Evolutionary conservation across 768 basidiomycete species (phyloP).

Genomic region (Cantharellus cinnabarinus): DNA sequence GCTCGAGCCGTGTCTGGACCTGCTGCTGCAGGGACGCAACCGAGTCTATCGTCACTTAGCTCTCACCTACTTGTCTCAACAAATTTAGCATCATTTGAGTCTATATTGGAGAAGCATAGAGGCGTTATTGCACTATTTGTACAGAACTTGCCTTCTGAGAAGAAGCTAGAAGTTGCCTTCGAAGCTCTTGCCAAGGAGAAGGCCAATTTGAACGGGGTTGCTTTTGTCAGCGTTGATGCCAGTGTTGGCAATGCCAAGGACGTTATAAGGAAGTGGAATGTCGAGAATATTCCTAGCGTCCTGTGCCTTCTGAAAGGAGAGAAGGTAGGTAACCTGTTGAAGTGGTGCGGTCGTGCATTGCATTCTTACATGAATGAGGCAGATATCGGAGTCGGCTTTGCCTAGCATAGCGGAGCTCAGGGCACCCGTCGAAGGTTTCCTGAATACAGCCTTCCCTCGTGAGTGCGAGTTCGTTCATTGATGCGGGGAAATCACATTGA

Average conservation of each 20-base stretch:
- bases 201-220: conserved; percentile 27
- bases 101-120: conserved; percentile 40
- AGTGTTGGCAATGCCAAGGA: conserved; percentile 38
- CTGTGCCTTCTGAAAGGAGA: conserved; percentile 64
- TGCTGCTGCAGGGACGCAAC: conserved; percentile 2
- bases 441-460: conserved; percentile 39
- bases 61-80: conserved; percentile 52
- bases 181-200: conserved; percentile 55
- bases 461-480: conserved; percentile 14
- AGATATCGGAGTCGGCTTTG: not conserved
- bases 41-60: conserved; percentile 23
- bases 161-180: conserved; percentile 63
- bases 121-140: conserved; percentile 73
- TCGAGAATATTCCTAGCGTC: conserved; percentile 67
- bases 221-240: conserved; percentile 73
- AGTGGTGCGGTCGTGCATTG: not conserved
- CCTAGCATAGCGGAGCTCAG: no score
- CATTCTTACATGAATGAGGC: not conserved
- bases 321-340: conserved; percentile 26
- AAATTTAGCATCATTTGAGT: conserved; percentile 50
- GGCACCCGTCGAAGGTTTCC: not conserved
- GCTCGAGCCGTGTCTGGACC: conserved; percentile 7
- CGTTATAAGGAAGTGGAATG: conserved; percentile 41
- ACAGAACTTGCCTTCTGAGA: conserved; percentile 20
- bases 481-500: no score